Base-by-base conservation (phyloP, 257 asterid genomes). In the Solanum chiquidenum region DNA sequence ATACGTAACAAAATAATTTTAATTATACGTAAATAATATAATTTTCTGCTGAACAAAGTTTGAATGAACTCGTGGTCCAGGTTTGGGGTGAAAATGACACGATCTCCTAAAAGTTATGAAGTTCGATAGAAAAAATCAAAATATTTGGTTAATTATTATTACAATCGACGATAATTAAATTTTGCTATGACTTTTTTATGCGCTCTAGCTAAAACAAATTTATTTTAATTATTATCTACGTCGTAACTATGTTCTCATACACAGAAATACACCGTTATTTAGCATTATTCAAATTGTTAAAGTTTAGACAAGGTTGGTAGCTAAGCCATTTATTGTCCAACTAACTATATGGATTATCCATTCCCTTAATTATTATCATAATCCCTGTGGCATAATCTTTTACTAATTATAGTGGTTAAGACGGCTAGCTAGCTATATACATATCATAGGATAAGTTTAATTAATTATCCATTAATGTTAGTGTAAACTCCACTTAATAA, bases 401-500 rank as follows among this genome's bases (percentile, higher is more conserved):
- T 69, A 6, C n/a, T 31, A 31, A 14, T 69, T 14, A 52, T 16
- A 52, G 38, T 69, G 76, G 76, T 69, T 69, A 69, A 31, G 76
- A 31, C n/a, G 76, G 76, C 76, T 69, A 69, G 23, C 23, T 69
- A 14, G 64, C 11, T 18, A 8, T 27, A 68, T 68, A 68, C 16
- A 64, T 25, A 31, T 69, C 38, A 69, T 69, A 69, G 4, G 40
- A 69, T 14, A 69, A 31, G 40, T 31, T 69, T 31, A 69, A 69
- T 69, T 69, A 69, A 69, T 86, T 83, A 83, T 86, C 42, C 66
- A 71, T 84, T 40, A n/a, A n/a, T 62, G 64, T 84, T 88, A 77
- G 92, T 91, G 87, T 91, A 79, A 86, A 55, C 49, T 86, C 74
- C 87, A 86, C 85, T 68, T 68, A 29, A 27, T 68, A 12, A 13